Evolutionary conservation across 108 stramenopile genomes (phyloP), one percentile per base, ranked within the genome.

Genomic region (Parietichytrium sp.): DNA sequence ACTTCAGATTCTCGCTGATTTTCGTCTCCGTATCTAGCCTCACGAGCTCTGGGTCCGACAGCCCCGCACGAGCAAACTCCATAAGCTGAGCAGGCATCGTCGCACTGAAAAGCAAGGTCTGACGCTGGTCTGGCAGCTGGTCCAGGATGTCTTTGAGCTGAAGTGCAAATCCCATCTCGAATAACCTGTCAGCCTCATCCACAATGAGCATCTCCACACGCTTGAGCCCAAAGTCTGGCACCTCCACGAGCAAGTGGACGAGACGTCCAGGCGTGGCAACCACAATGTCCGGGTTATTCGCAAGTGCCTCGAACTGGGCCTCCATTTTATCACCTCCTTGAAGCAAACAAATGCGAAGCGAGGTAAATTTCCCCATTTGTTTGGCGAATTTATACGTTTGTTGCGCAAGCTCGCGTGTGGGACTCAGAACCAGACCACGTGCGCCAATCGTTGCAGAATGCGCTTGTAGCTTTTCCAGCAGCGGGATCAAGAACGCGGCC

Each of bases 141-240:
- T 54, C 54, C 29, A 91, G 80, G 78, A 89, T 89, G 81, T 88
- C 86, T 23, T 87, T 23, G 48, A 98, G 86, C 85, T 98, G 98
- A 83, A 88, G 81, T 0, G 94, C 93, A 82, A 99, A 98, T 25
- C 90, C 98, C 98, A 98, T 97, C 89, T 99, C 98, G 84, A 99
- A 93, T 33, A 98, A 86, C 49, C 98, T 90, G 90, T 99, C 98
- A 3, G 97, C 98, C 84, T 99, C 98, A 83, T 99, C 98, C 85
- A 99, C 92, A 6, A 99, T 92, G 15, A 92, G 86, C 36, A 93
- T 87, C 84, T 95, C 88, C 79, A 96, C 96, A 3, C 88, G 85
- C 23, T 85, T 86, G 16, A 99, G 88, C 61, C 54, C 81, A 45
- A 91, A 85, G 49, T 96, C 96, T 0, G 94, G 93, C 83, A 98